Evolutionary conservation across 1,284 basidiomycete genomes (phyloP), one percentile per base, ranked within the genome.

Genomic region (Trichosporon sp.): DNA sequence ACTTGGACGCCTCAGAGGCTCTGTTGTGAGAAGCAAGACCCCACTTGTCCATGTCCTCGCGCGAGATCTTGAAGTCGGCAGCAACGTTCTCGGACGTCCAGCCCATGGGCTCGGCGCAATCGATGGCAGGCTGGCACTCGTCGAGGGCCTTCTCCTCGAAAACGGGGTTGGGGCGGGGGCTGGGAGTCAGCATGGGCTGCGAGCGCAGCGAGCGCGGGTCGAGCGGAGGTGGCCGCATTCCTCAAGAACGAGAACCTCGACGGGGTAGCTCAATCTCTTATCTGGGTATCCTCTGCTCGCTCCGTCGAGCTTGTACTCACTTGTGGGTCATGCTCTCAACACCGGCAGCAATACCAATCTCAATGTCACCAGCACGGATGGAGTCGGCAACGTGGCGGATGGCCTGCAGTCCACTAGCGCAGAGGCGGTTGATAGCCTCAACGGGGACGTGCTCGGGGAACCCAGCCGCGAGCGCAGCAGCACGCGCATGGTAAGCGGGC

Each of bases 1-100:
- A 80, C 73, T 88, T 74, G 72, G 87, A 86, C 1, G 87, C 87
- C 80, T 89, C 87, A 59, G 85, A 87, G 14, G 92, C 93, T 70
- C 93, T 88, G 35, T 88, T 89, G 82, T 95, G 93, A 0, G 92
- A 94, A 67, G 92, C 88, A 35, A 92, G 85, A 0, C 93, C 92
- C 78, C 90, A 93, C 76, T 91, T 86, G 80, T 95, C 93, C 84
- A 94, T 92, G 79, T 88, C 91, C 78, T 88, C 84, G 14, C 93
- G 89, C 16, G 91, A 87, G 70, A 95, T 85, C 48, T 89, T 87
- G 84, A 91, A 95, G 31, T 89, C 86, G 75, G 90, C 83, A 16
- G 92, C 92, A 19, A 93, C 91, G 88, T 92, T 91, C 81, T 95
- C 93, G 2, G 91, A 92, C 0, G 93, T 94, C 93, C 93, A 94